Conservation (phyloP, 352 stramenopile genomes). For the Phytophthora tentaculata region DNA sequence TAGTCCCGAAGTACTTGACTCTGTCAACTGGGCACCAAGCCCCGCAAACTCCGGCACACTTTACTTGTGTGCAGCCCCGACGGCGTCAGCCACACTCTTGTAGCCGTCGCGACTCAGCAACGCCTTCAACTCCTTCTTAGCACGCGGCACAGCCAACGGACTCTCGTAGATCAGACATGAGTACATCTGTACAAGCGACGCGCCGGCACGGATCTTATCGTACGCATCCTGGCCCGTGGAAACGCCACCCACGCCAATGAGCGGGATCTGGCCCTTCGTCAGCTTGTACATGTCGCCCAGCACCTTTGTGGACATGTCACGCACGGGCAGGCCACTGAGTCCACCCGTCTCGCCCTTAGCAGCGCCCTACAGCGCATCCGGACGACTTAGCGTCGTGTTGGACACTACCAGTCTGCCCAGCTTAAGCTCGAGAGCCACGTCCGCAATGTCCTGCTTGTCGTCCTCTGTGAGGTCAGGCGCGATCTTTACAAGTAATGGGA, state of each 20-base stretch:
- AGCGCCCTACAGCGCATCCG: constrained; percentile 72
- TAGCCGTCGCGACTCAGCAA: constrained; percentile 88
- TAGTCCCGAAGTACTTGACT: no score
- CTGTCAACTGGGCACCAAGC: no score
- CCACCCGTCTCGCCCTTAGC: constrained; percentile 91
- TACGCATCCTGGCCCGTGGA: constrained; percentile 95
- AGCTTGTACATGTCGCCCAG: constrained; percentile 96
- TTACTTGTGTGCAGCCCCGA: constrained; percentile 84
- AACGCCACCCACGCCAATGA: constrained; percentile 97
- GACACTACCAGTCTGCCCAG: constrained; percentile 97
- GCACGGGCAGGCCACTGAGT: constrained; percentile 95
- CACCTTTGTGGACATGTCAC: constrained; percentile 93
- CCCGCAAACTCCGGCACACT: not conserved
- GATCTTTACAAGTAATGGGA: constrained; percentile 98
- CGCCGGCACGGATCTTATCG: constrained; percentile 97
- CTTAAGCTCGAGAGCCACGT: constrained; percentile 83
- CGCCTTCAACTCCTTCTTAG: constrained; percentile 90
- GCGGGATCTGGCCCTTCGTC: constrained; percentile 92
- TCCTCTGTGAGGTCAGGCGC: constrained; percentile 95
- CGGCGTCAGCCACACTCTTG: constrained; percentile 78
- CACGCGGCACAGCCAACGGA: constrained; percentile 80
- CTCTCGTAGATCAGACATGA: constrained; percentile 93
- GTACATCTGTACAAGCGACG: constrained; percentile 96
- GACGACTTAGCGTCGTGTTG: constrained; percentile 96
- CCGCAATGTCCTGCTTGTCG: constrained; percentile 96